Base-by-base conservation (phyloP, 352 stramenopile genomes). In the Globisporangium heterothallicum region DNA sequence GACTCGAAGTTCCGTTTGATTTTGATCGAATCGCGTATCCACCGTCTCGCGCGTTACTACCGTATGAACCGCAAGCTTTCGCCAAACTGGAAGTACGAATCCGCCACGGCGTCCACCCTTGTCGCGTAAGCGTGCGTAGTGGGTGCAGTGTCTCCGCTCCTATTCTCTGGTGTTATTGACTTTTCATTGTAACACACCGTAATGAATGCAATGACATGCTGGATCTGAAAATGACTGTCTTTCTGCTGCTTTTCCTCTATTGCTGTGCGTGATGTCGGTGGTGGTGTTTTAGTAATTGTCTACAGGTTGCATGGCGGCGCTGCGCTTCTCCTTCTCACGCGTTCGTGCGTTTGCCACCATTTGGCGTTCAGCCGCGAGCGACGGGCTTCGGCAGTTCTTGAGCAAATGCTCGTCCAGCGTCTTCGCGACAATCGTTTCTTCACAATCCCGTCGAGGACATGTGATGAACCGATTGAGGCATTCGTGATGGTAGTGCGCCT, bases 1-100 rank as follows among this genome's bases (percentile, higher is more conserved):
- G 97, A 99, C 84, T 98, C 96, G 70, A 99, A 99, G 90, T 99
- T 99, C 90, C 93, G 97, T 78, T 88, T 99, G 36, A 99, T 99
- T 96, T 87, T 99, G 38, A 98, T 99, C 68, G 97, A 99, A 87
- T 98, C 86, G 70, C 89, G 97, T 74, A 99, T 99, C 74, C 97
- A 99, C 83, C 91, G 96, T 61, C 80, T 97, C 57, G 95, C 97
- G 58, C 94, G 93, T 81, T 98, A 99, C 88, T 99, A 99, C 95
- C 94, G 97, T 74, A 94, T 95, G 71, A 99, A 97, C 76, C 90
- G 96, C 72, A 99, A 99, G 88, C 91, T 99, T 63, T 85, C 94
- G 61, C 88, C 97, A 41, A 99, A 98, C 89, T 99, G 97, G 97
- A 99, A 98, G 85, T 99, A 99, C 84, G 95, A 99, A 81, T 98